Conservation (phyloP, 2,329 filamentous ascomycete genomes). For the Penicillium psychrosexuale region DNA sequence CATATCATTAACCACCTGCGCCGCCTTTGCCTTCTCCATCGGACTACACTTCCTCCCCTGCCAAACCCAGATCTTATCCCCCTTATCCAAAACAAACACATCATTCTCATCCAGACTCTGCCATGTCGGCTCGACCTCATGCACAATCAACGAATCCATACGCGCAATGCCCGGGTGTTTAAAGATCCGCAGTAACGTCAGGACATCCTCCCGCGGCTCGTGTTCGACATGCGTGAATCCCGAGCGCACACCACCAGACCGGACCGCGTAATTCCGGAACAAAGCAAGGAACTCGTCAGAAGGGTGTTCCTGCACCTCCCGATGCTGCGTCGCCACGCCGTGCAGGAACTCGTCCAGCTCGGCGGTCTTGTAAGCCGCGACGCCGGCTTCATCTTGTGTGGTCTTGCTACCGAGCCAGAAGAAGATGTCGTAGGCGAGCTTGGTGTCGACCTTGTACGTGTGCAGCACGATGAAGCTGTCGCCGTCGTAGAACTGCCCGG, state of each 20-base stretch:
- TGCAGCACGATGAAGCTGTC: constrained; percentile 67
- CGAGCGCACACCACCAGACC: constrained; percentile 58
- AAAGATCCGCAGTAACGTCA: constrained; percentile 61
- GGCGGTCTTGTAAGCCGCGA: constrained; percentile 67
- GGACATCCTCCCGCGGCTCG: constrained; percentile 44
- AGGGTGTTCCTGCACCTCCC: constrained; percentile 59
- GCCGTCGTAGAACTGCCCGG: constrained; percentile 63
- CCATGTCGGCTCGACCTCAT: constrained; percentile 63
- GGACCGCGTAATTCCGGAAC: constrained; percentile 60
- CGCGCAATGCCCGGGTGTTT: constrained; percentile 53
- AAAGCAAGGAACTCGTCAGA: constrained; percentile 60
- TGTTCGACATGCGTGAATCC: constrained; percentile 63
- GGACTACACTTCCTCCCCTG: constrained; percentile 63
- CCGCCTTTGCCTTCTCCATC: constrained; percentile 67
- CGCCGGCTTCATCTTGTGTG: constrained; percentile 65
- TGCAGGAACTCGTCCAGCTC: constrained; percentile 66
- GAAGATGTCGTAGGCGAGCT: constrained; percentile 62
- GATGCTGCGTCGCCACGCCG: constrained; percentile 61
- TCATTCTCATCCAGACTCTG: constrained; percentile 63
- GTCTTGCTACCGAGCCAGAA: constrained; percentile 68
- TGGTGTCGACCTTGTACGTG: constrained; percentile 54
- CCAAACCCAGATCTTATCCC: constrained; percentile 67
- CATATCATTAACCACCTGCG: constrained; percentile 59
- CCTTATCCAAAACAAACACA: constrained; percentile 63
- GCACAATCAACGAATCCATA: constrained; percentile 55